Base-by-base conservation (phyloP, 2,329 filamentous ascomycete species). In the Colletotrichum sansevieriae region DNA sequence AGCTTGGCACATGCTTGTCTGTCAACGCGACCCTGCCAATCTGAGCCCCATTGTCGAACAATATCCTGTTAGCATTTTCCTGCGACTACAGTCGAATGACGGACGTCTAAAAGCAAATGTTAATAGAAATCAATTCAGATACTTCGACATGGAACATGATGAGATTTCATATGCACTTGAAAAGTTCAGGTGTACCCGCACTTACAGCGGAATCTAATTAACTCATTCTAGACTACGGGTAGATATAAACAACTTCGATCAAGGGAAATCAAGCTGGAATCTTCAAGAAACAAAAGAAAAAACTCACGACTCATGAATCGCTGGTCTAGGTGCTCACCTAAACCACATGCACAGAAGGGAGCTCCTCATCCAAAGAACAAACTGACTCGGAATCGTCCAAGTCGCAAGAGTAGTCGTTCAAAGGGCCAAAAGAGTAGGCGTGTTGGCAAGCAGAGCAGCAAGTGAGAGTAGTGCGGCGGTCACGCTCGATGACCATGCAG, bases 21-120 rank as follows among this genome's bases (percentile, higher is more conserved):
- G 65, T 59, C 3, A 68, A 68, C 37, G 65, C 60, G 4, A 68
- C 65, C 11, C 4, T 68, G 37, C 65, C 60, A 2, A 68, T 68
- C 5, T 64, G 20, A 63, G 18, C 8, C 18, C 1, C 12, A 13
- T 1, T 22, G 29, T 29, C 29, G 29, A 29, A 8, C 29, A 9
- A 8, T 8, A 29, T 29, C 29, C 29, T 8, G 29, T 7, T 4
- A 29, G 29, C 29, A 29, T 29, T 25, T 25, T 29, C 29, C 29
- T 7, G 8, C 8, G 29, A 29, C 29, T 29, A 29, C 29, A 1
- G 8, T 29, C 8, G 29, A 29, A 29, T 29, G 25, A 5, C 5
- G 25, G 25, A 29, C 29, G 8, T 25, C 29, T 29, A 29, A 1
- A 29, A 29, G 9, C 6, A 9, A 29, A 2, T 8, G 7, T 29